Evolutionary conservation across 1,284 basidiomycete genomes (phyloP), one percentile per base, ranked within the genome.

Genomic region (Meira nashicola): DNA sequence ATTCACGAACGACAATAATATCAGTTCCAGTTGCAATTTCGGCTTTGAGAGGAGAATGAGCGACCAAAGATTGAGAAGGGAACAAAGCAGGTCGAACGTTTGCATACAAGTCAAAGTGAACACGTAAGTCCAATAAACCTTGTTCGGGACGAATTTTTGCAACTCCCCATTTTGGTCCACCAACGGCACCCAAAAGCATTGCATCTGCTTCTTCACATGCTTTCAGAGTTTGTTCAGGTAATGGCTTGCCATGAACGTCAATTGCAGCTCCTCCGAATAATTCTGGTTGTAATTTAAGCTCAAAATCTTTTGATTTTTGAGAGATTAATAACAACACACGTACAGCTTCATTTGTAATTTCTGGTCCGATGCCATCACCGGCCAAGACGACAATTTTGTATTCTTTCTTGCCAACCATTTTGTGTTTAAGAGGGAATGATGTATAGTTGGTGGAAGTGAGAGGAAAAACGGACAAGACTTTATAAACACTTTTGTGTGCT

Each of bases 31-130:
- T 84, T 8, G 89, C 93, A 55, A 94, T 83, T 63, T 89, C 86
- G 50, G 89, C 85, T 79, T 90, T 92, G 63, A 99, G 83, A n/a
- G 95, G 95, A n/a, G 91, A 92, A 82, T 90, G 85, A 57, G 86
- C 83, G 58, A 99, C 82, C 48, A 98, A 85, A 43, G 89, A 88
- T 55, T 95, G 88, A 19, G 92, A 94, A 1, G 91, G 91, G 74
- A 98, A 94, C 74, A 89, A 90, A 23, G 92, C 90, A 6, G 95
- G 95, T 39, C 95, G 89, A 79, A 99, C 95, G 82, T 99, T 99
- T 77, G 92, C 94, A 80, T 94, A 97, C 52, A 97, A 85, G 40
- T 92, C 93, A 57, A 97, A 86, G 47, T 85, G 86, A 81, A 98
- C 97, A 74, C 95, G 89, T 54, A 99, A 85, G n/a, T 83, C 80